Percentiles rank a stretch among this genome's conserved stretches.
These are phyloP conservation scores for Schwanniomyces yamadae DNA, from an alignment of 805 yeast genomes.

Conservation along the genomic window DNA sequence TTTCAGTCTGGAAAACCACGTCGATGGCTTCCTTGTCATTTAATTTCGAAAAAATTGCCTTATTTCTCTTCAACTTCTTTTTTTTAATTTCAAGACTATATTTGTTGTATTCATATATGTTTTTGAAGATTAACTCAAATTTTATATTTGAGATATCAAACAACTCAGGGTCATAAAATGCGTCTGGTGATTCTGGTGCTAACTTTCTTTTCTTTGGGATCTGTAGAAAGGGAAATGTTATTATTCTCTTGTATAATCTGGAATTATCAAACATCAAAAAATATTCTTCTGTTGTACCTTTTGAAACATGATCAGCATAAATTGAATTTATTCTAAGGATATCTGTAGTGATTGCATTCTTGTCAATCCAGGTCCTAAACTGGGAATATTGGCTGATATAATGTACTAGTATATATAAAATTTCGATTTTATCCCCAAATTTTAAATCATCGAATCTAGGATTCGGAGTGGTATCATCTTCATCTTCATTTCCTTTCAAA, in stretches of 20 bases:
- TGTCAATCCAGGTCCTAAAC: conserved; percentile 51
- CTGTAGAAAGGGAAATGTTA: conserved; percentile 21
- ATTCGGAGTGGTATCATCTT: conserved; percentile 16
- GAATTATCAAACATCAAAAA: conserved; percentile 48
- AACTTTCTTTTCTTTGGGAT: conserved; percentile 37
- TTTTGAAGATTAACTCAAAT: conserved; percentile 32
- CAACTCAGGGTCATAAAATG: conserved; percentile 20
- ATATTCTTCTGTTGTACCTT: conserved; percentile 27
- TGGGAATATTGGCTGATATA: conserved; percentile 43
- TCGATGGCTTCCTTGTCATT: conserved; percentile 16
- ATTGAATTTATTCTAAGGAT: conserved; percentile 21
- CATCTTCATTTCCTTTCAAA: conserved; percentile 27
- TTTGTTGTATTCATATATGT: conserved; percentile 29
- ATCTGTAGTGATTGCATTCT: conserved; percentile 23
- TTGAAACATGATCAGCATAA: conserved; percentile 8
- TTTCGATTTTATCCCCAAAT: conserved; percentile 48
- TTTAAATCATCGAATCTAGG: conserved; percentile 39
- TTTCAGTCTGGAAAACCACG: conserved; percentile 38
- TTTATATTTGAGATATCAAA: conserved; percentile 30
- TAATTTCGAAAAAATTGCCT: conserved; percentile 18
- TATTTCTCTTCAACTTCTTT: conserved; percentile 26
- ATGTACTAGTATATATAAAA: conserved; percentile 44
- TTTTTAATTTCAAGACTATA: conserved; percentile 20
- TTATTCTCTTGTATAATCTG: conserved; percentile 46
- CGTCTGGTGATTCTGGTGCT: conserved; percentile 34